Conservation (phyloP, 805 yeast species). For the Priceomyces haplophilus region DNA sequence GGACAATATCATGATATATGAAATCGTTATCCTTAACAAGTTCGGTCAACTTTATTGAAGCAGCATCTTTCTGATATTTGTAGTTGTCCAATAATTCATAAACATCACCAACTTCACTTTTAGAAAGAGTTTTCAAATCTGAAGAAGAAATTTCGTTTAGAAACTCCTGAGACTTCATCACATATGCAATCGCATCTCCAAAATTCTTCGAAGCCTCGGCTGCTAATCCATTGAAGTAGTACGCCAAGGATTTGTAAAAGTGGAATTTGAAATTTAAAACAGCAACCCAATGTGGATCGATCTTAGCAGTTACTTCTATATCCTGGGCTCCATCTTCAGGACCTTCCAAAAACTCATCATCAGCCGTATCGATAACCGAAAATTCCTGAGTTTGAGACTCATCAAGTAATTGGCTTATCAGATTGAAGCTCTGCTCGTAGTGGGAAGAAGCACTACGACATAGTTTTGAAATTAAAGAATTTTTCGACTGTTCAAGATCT, state of each 20-base stretch:
- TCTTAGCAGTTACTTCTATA: constrained; percentile 20
- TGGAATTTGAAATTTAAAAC: constrained; percentile 49
- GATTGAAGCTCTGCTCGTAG: constrained; percentile 51
- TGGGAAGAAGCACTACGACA: constrained; percentile 58
- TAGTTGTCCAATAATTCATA: constrained; percentile 40
- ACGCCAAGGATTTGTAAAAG: constrained; percentile 58
- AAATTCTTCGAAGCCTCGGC: constrained; percentile 55
- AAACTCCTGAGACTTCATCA: constrained; percentile 49
- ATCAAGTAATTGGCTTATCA: constrained; percentile 28
- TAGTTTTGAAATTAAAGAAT: constrained; percentile 71
- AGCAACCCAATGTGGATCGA: constrained; percentile 49
- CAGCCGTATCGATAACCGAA: constrained; percentile 24
- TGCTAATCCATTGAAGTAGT: constrained; percentile 55
- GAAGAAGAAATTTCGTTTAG: constrained; percentile 30
- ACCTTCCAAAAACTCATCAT: constrained; percentile 9
- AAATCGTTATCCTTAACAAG: constrained; percentile 83
- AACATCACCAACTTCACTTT: constrained; percentile 21
- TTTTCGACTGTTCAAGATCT: constrained; percentile 51
- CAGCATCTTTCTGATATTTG: constrained; percentile 41
- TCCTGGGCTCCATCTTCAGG: constrained; percentile 18
- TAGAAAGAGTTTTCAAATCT: constrained; percentile 23
- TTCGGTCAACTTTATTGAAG: constrained; percentile 34
- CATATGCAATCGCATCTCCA: constrained; percentile 75
- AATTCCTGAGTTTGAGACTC: constrained; percentile 31
- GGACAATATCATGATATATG: constrained; percentile 78